phyloP scores from a whole-genome alignment of 2,329 filamentous ascomycete species.

The Pseudogymnoascus verrucosus region DNA sequence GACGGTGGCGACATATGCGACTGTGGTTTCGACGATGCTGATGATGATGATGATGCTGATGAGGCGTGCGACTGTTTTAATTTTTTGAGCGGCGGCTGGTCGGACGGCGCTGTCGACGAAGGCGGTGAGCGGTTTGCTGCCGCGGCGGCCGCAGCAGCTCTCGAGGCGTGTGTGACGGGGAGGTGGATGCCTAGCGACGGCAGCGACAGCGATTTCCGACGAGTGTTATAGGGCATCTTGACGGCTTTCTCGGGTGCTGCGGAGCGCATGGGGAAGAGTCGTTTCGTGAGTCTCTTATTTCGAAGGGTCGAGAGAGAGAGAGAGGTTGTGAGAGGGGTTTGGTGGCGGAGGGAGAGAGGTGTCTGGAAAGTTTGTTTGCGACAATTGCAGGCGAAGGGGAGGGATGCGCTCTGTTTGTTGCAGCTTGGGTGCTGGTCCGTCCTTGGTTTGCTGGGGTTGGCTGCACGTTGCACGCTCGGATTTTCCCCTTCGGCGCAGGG shows the following conservation, averaged over 20 bases:
- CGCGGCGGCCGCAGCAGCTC: slow-evolving; percentile 35
- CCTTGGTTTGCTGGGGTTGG: slow-evolving; percentile 4
- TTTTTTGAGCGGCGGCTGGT: slow-evolving; percentile 51
- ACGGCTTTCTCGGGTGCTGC: slow-evolving; percentile 9
- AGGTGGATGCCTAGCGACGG: slow-evolving; percentile 89
- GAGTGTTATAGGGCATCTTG: slow-evolving; percentile 90
- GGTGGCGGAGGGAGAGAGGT: not conserved
- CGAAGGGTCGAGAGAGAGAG: not conserved
- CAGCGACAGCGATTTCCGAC: slow-evolving; percentile 89
- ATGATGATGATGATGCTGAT: slow-evolving; percentile 33
- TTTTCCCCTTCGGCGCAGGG: slow-evolving; percentile 7
- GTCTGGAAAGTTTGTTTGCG: slow-evolving; percentile 2
- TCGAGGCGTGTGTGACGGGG: slow-evolving; percentile 56
- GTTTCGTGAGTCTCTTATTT: not conserved
- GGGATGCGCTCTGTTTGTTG: slow-evolving; percentile 3
- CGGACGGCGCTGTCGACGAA: slow-evolving; percentile 24
- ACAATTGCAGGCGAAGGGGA: not conserved
- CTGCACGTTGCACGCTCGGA: slow-evolving; percentile 6
- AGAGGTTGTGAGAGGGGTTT: not conserved
- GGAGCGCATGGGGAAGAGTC: slow-evolving; percentile 3
- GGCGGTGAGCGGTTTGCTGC: slow-evolving; percentile 26
- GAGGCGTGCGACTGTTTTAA: slow-evolving; percentile 68
- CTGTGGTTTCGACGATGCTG: slow-evolving; percentile 30
- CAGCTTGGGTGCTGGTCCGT: not conserved
- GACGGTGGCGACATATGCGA: slow-evolving; percentile 32